These are phyloP conservation scores for Schizophyllum commune DNA, from an alignment of 1,284 basidiomycete genomes.

Conservation along the genomic window DNA sequence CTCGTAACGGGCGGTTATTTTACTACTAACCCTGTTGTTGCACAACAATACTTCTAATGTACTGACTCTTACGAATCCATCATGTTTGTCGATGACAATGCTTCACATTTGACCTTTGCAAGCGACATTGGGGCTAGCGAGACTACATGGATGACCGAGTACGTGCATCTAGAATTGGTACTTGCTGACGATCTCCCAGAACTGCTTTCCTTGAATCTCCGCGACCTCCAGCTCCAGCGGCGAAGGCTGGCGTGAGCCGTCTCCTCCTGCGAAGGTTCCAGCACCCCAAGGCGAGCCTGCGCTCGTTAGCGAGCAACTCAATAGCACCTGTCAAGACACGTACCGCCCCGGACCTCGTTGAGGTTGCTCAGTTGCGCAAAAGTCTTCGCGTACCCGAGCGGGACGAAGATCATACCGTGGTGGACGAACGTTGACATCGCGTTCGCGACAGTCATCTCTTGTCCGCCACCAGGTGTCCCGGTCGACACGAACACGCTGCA, in stretches of 20 bases:
- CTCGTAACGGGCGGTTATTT: not conserved
- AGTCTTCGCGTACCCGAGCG: conserved; percentile 64
- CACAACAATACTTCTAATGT: no score
- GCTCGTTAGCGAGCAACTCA: not conserved
- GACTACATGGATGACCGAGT: no score
- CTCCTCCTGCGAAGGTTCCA: conserved; percentile 56
- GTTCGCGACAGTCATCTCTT: conserved; percentile 63
- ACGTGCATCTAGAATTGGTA: conserved; percentile 19
- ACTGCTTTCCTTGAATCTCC: conserved; percentile 54
- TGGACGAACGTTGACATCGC: conserved; percentile 71
- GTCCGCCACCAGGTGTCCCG: conserved; percentile 60
- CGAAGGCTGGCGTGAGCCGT: conserved; percentile 58
- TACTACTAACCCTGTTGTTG: no score
- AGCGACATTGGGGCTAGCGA: no score
- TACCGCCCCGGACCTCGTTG: conserved; percentile 64
- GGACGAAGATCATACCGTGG: conserved; percentile 76
- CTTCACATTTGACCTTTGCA: no score
- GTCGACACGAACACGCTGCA: conserved; percentile 67
- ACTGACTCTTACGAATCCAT: no score
- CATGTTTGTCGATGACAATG: no score
- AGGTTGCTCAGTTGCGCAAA: conserved; percentile 54
- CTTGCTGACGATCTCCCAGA: conserved; percentile 43
- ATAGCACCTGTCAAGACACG: conserved; percentile 15
- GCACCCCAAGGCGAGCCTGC: conserved; percentile 69
- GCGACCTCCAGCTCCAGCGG: conserved; percentile 62